A percentile compares a stretch with the other conserved stretches of the same genome.
Conservation (phyloP, 1,284 basidiomycete genomes). For the Taiwanofungus camphoratus region DNA sequence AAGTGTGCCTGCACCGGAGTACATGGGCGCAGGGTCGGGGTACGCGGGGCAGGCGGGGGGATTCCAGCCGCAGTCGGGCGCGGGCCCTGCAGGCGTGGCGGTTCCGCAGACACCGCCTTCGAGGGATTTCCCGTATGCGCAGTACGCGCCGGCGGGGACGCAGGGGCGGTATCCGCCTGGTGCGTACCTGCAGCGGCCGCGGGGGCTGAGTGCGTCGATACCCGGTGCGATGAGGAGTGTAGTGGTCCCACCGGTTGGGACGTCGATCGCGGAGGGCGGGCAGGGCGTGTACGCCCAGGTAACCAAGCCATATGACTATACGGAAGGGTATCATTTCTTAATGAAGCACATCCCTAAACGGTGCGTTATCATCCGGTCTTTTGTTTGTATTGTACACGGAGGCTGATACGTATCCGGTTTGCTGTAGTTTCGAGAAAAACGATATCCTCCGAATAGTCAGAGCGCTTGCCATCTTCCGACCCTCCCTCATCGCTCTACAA, state of each 20-base stretch:
- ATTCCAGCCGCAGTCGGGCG: too few relatives aligned
- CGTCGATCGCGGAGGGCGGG: slow-evolving; percentile 24
- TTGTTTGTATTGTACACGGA: slow-evolving; percentile 4
- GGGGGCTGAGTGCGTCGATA: neutral
- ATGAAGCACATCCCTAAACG: slow-evolving; percentile 87
- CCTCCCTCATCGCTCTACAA: slow-evolving; percentile 93
- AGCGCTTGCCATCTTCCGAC: slow-evolving; percentile 90
- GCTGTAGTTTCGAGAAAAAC: slow-evolving; percentile 84
- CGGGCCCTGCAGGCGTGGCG: too few relatives aligned
- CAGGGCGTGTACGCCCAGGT: slow-evolving; percentile 71
- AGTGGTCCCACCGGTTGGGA: slow-evolving; percentile 3
- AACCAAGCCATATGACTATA: slow-evolving; percentile 85
- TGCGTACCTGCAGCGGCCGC: slow-evolving; percentile 6
- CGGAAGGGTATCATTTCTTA: slow-evolving; percentile 89
- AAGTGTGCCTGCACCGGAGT: slow-evolving; percentile 4
- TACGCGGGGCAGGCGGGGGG: too few relatives aligned
- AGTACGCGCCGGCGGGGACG: neutral
- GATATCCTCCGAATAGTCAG: slow-evolving; percentile 93
- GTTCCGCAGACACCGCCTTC: too few relatives aligned
- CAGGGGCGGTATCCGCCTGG: slow-evolving; percentile 5
- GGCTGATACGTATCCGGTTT: slow-evolving; percentile 3
- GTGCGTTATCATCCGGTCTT: slow-evolving; percentile 41
- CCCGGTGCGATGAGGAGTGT: slow-evolving; percentile 1
- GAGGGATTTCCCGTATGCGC: too few relatives aligned
- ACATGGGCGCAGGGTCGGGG: too few relatives aligned